Evolutionary conservation across 2,329 filamentous ascomycete genomes (phyloP).

Genomic region (Bipolaris cookei): DNA sequence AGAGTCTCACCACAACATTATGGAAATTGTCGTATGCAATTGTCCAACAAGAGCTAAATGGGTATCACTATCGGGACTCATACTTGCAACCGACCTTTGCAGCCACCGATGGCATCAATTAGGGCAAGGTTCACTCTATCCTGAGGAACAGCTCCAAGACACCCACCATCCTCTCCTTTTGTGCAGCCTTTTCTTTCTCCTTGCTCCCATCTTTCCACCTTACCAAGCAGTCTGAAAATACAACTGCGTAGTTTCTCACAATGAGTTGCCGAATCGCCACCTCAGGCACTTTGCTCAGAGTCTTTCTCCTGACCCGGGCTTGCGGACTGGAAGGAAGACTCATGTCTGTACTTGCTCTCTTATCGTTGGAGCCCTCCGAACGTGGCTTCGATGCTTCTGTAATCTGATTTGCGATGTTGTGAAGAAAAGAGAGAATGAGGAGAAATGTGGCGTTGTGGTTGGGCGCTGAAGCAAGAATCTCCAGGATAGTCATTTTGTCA

Average conservation of each 20-base stretch:
- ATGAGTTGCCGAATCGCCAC: slow-evolving; percentile 64
- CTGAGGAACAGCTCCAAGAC: slow-evolving; percentile 73
- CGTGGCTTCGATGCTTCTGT: slow-evolving; percentile 37
- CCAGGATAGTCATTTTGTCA: slow-evolving; percentile 68
- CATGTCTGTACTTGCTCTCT: slow-evolving; percentile 37
- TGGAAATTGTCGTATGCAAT: background rate
- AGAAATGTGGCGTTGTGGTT: slow-evolving; percentile 90
- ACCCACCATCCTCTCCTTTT: slow-evolving; percentile 68
- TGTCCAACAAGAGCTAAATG: background rate
- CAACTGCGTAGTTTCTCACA: slow-evolving; percentile 67
- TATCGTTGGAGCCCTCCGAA: slow-evolving; percentile 23
- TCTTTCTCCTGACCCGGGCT: slow-evolving; percentile 46
- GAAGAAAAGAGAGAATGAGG: slow-evolving; percentile 80
- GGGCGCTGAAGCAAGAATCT: slow-evolving; percentile 70
- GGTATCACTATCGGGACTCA: background rate
- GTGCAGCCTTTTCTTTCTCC: slow-evolving; percentile 65
- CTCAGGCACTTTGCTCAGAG: slow-evolving; percentile 54
- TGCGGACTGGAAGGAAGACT: slow-evolving; percentile 40
- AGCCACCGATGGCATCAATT: background rate
- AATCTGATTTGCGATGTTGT: slow-evolving; percentile 63
- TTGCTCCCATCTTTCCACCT: slow-evolving; percentile 53
- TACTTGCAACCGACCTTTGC: background rate
- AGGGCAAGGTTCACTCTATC: background rate
- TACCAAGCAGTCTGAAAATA: slow-evolving; percentile 70
- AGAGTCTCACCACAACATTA: background rate